phyloP scores from a whole-genome alignment of 441 rosid genomes.

The Capsella rubella region DNA sequence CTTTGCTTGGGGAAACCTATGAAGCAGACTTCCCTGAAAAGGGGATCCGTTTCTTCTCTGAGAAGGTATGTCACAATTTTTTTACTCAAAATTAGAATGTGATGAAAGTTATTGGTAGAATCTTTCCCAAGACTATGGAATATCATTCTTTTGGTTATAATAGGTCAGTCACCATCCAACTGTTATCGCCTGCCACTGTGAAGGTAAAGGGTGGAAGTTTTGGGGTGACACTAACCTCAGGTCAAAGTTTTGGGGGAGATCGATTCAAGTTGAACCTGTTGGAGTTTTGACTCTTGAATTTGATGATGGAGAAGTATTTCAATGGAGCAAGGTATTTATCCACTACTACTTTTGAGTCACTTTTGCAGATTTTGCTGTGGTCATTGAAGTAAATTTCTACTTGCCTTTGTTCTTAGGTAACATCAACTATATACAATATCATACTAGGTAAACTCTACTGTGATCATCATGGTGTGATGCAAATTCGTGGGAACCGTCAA shows the following conservation, averaged over 20 bases:
- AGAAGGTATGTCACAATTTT: constrained; percentile 66
- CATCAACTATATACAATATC: constrained; percentile 89
- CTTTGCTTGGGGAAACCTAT: constrained; percentile 96
- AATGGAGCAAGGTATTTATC: constrained; percentile 85
- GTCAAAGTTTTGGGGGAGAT: constrained; percentile 97
- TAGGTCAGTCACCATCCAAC: constrained; percentile 99
- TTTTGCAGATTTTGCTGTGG: constrained; percentile 3
- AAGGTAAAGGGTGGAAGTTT: constrained; percentile 98
- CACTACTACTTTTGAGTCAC: background rate
- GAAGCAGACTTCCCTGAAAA: constrained; percentile 96
- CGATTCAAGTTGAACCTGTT: constrained; percentile 95
- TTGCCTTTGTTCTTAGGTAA: constrained; percentile 62
- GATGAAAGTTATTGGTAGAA: constrained; percentile 8
- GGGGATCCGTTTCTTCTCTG: constrained; percentile 95
- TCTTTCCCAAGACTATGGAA: constrained; percentile 10
- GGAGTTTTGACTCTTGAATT: constrained; percentile 87
- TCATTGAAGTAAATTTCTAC: constrained; percentile 4
- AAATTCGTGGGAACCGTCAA: constrained; percentile 75
- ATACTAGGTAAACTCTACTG: constrained; percentile 92
- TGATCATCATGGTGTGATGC: constrained; percentile 94
- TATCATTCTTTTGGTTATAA: constrained; percentile 37
- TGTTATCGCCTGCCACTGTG: constrained; percentile 91
- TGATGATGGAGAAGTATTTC: constrained; percentile 94
- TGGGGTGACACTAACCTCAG: constrained; percentile 94
- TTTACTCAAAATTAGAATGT: background rate